Evolutionary conservation across 352 stramenopile species (phyloP).

Genomic region (Phytophthora ramorum): DNA sequence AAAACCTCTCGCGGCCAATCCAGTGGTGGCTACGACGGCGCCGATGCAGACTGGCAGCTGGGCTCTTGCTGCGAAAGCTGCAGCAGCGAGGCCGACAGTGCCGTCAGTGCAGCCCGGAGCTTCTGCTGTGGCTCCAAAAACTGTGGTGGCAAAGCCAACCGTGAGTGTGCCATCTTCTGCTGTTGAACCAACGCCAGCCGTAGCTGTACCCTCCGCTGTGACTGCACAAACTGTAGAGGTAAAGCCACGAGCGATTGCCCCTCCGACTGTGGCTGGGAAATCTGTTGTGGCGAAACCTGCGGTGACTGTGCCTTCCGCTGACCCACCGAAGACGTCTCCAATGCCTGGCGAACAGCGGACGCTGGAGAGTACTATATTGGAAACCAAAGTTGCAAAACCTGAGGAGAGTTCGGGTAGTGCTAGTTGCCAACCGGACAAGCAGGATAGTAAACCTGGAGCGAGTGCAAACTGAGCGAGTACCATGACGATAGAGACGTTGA

Average conservation of each 20-base stretch:
- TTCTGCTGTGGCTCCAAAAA: neutral
- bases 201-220: neutral
- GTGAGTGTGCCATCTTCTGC: neutral
- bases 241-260: neutral
- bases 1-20: neutral
- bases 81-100: conserved; percentile 3
- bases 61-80: conserved; percentile 1
- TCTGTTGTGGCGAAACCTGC: neutral
- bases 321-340: neutral
- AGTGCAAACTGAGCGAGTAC: conserved; percentile 2
- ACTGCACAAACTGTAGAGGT: neutral
- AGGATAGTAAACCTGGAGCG: conserved; percentile 14
- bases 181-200: neutral
- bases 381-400: conserved; percentile 3
- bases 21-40: neutral
- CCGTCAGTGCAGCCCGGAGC: neutral
- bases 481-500: conserved; percentile 19
- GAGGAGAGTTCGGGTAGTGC: conserved; percentile 1
- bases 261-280: neutral
- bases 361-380: conserved; percentile 13
- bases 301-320: neutral
- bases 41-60: conserved; percentile 1
- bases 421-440: conserved; percentile 9
- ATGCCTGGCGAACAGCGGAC: conserved; percentile 21
- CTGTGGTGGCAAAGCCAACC: neutral